Base-by-base conservation (phyloP, 1,284 basidiomycete genomes). In the Paramarasmius palmivorus region DNA sequence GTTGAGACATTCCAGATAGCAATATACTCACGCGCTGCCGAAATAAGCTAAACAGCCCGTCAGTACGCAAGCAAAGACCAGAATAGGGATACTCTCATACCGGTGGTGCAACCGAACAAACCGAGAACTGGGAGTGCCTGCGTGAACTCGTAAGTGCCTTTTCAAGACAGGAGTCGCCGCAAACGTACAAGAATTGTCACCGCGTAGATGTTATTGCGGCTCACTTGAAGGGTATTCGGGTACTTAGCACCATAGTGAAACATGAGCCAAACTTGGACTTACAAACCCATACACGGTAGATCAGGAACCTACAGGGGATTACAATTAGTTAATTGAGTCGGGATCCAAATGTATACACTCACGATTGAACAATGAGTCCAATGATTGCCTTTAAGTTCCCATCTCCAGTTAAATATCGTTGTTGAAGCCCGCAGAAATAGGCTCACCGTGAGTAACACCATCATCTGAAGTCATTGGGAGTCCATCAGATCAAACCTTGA, bases 221-320 rank as follows among this genome's bases (percentile, higher is more conserved):
- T 46, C 26, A 46, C 44, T 46, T 9, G 17, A 5, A 19, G n/a
- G 15, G n/a, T 3, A 29, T 46, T 29, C n/a, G 12, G 25, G 12
- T 32, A 4, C 22, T 6, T 32, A 32, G 6, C 12, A 12, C 29
- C 29, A 32, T 6, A 32, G 6, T 6, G 12, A 32, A 6, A 12
- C 29, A 6, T 32, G 29, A 32, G 29, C 6, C 29, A 32, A 32
- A 12, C 7, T 6, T 6, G 29, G 29, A 46, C 44, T 46, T 19
- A 46, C 44, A n/a, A 32, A 46, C 19, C 23, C 25, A 46, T n/a
- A 46, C 44, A 26, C 44, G 44, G 44, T 46, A 46, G 12, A 46
- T 29, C 44, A 46, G 19, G 26, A 46, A 46, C 4, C 44, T 46
- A 23, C n/a, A 38, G 37, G 22, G 7, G 23, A 32, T 26, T 15